phyloP scores from a whole-genome alignment of 2,329 filamentous ascomycete genomes.

The Beauveria australis region DNA sequence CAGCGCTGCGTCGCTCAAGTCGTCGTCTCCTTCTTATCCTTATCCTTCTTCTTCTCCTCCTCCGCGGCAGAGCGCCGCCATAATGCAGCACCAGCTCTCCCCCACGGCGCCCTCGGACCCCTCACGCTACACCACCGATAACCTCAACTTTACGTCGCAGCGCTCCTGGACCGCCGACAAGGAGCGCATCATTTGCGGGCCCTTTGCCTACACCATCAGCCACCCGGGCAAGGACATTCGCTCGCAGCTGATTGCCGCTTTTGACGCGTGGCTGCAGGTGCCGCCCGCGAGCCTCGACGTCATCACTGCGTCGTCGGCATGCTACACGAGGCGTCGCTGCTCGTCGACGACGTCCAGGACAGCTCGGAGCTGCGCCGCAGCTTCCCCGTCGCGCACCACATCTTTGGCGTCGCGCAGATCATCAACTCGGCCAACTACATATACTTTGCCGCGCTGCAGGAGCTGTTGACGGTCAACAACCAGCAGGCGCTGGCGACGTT shows the following conservation, averaged over 20 bases:
- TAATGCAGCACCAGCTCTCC: constrained; percentile 26
- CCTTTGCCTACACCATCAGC: constrained; percentile 71
- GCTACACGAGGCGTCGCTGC: constrained; percentile 75
- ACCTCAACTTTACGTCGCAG: constrained; percentile 43
- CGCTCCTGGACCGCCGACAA: constrained; percentile 63
- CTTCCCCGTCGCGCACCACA: constrained; percentile 72
- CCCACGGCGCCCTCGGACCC: constrained; percentile 37
- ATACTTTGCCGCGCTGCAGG: constrained; percentile 72
- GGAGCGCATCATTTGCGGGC: constrained; percentile 68
- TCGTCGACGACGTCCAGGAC: constrained; percentile 86
- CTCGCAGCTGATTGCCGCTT: constrained; percentile 68
- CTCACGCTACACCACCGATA: constrained; percentile 44
- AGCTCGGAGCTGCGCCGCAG: constrained; percentile 67
- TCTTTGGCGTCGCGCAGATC: constrained; percentile 80
- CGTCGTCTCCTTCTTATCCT: background rate
- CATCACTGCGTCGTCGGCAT: constrained; percentile 77
- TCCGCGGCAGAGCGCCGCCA: constrained; percentile 4
- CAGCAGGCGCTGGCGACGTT: constrained; percentile 61
- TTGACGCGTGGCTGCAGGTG: constrained; percentile 73
- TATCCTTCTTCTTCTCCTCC: no score
- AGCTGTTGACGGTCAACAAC: constrained; percentile 64
- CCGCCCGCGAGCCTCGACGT: constrained; percentile 60
- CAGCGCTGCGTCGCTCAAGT: background rate
- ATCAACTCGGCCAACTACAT: constrained; percentile 89
- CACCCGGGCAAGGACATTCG: constrained; percentile 83